Percentiles rank a stretch among this genome's conserved stretches.
Conservation (phyloP, 1,139 yeast genomes). For the Meyerozyma carpophila region DNA sequence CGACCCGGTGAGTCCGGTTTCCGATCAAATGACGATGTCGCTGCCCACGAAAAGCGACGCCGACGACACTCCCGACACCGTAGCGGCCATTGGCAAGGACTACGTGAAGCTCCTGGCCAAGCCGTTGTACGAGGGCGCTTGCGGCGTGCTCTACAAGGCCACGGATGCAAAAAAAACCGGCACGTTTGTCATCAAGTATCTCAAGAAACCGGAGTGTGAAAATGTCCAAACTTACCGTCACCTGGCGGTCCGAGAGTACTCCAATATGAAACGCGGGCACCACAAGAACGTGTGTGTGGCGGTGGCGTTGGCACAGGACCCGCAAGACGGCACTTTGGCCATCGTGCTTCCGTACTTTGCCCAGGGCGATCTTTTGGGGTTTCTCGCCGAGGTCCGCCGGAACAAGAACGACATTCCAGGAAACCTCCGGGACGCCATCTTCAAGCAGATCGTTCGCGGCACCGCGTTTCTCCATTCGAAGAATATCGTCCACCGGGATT, state of each 20-base stretch:
- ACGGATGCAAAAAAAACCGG: constrained; percentile 15
- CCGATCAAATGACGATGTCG: not conserved
- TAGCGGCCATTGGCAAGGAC: constrained; percentile 9
- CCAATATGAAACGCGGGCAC: constrained; percentile 21
- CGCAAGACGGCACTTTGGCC: constrained; percentile 9
- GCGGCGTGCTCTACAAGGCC: constrained; percentile 35
- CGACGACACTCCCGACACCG: not conserved
- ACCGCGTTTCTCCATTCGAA: constrained; percentile 40
- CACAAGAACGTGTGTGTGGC: constrained; percentile 28
- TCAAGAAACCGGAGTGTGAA: constrained; percentile 19
- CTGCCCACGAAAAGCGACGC: not conserved
- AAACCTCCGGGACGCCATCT: constrained; percentile 39
- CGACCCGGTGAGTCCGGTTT: not conserved
- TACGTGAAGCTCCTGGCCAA: constrained; percentile 20
- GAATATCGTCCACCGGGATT: constrained; percentile 45
- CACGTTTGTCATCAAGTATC: constrained; percentile 26
- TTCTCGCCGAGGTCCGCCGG: constrained; percentile 32
- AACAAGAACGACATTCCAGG: constrained; percentile 22
- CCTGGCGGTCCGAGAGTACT: constrained; percentile 25
- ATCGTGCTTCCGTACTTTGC: constrained; percentile 39
- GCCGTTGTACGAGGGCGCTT: constrained; percentile 42
- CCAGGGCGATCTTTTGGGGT: constrained; percentile 44
- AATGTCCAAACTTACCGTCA: constrained; percentile 11
- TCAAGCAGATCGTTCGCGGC: constrained; percentile 43
- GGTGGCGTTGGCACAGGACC: constrained; percentile 17